phyloP scores from a whole-genome alignment of 176 grass and related monocot genomes.

The Oryza nivara region DNA sequence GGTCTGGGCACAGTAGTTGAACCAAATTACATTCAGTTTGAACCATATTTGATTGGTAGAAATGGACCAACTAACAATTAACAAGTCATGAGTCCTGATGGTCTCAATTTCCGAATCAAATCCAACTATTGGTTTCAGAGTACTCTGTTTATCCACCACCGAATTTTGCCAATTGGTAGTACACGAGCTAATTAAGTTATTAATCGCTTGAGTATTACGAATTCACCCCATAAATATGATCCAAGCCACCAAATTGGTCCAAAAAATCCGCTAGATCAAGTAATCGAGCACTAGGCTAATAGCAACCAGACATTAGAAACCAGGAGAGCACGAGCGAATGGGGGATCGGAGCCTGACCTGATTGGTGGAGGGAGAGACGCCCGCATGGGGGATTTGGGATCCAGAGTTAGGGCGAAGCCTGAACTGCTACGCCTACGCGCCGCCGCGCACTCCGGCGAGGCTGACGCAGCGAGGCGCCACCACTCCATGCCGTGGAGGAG shows the following conservation, averaged over 20 bases:
- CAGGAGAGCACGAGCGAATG: background rate
- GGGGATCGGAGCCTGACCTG: constrained; percentile 13
- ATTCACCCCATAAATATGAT: background rate
- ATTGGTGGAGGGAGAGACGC: background rate
- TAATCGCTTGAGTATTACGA: background rate
- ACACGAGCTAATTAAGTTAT: background rate
- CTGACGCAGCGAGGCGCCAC: background rate
- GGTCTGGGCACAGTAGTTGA: background rate
- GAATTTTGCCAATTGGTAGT: background rate
- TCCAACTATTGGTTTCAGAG: background rate
- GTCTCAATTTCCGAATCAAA: background rate
- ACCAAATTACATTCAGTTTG: constrained; percentile 4
- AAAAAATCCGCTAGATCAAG: background rate
- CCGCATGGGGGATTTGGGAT: background rate
- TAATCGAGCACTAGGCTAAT: background rate
- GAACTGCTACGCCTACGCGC: background rate
- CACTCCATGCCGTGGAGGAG: background rate
- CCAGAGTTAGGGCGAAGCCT: background rate
- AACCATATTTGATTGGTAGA: background rate
- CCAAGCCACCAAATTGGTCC: background rate
- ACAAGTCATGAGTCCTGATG: too few species aligned
- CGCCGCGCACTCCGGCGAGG: background rate
- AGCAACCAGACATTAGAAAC: background rate
- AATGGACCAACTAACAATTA: background rate
- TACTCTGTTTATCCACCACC: background rate